A percentile compares a stretch with the other conserved stretches of the same genome.
These are phyloP conservation scores for Aspergillus ruber DNA, from an alignment of 2,329 filamentous ascomycete species.

Conservation along the genomic window DNA sequence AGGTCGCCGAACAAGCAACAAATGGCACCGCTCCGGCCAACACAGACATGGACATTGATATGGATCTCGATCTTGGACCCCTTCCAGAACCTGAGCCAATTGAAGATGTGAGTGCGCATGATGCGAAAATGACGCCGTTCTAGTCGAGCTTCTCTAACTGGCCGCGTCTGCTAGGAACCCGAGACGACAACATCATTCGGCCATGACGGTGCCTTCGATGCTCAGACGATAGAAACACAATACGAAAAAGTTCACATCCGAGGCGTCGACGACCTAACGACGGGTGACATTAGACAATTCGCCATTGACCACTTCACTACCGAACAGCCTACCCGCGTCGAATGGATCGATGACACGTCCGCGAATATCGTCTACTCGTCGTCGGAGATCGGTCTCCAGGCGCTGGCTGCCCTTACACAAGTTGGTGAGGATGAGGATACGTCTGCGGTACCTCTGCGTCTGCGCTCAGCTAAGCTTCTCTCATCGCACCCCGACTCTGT, in stretches of 20 bases:
- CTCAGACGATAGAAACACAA: conserved; percentile 27
- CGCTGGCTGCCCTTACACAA: conserved; percentile 46
- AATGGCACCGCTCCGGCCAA: conserved; percentile 3
- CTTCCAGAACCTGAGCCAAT: conserved; percentile 38
- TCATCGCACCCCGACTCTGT: conserved; percentile 61
- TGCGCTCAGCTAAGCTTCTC: conserved; percentile 63
- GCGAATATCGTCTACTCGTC: conserved; percentile 75
- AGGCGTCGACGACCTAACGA: conserved; percentile 75
- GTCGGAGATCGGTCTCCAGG: conserved; percentile 47
- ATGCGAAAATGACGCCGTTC: not conserved
- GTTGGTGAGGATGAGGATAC: conserved; percentile 29
- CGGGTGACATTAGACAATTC: conserved; percentile 71
- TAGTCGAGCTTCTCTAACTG: conserved; percentile 4
- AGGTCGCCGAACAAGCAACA: conserved; percentile 4
- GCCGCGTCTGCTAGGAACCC: conserved; percentile 16
- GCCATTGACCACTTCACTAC: conserved; percentile 59
- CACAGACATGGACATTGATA: conserved; percentile 62
- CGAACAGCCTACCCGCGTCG: conserved; percentile 56
- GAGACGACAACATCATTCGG: conserved; percentile 7
- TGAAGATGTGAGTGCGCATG: conserved; percentile 21
- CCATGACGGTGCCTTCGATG: conserved; percentile 19
- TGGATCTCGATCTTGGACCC: conserved; percentile 57
- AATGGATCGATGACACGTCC: conserved; percentile 93
- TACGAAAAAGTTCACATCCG: conserved; percentile 70
- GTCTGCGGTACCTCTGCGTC: conserved; percentile 54